Conservation (phyloP, 495 filamentous ascomycete species). For the Xylaria longipes region DNA sequence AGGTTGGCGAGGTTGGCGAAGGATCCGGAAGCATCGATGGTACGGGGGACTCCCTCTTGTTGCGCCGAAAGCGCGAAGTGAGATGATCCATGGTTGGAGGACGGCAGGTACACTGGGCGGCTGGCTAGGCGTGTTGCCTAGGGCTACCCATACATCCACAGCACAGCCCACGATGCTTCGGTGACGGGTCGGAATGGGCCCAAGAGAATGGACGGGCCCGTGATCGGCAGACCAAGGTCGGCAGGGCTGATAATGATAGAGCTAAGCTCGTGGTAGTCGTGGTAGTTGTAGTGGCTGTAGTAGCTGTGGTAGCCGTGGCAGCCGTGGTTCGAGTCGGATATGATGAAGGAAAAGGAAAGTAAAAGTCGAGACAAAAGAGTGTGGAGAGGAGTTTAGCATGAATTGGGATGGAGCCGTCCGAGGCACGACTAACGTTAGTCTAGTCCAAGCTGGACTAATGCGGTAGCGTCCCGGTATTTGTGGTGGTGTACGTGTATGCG, state of each 20-base stretch:
- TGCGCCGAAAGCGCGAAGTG: slow-evolving; percentile 38
- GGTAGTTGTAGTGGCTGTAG: too few relatives aligned
- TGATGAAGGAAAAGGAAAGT: not conserved
- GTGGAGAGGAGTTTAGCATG: slow-evolving; percentile 11
- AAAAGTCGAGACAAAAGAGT: not conserved
- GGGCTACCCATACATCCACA: not conserved
- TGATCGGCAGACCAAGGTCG: slow-evolving; percentile 5
- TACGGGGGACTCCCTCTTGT: slow-evolving; percentile 23
- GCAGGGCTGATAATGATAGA: not conserved
- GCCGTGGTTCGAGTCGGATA: not conserved
- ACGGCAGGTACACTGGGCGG: not conserved
- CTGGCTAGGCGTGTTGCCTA: not conserved
- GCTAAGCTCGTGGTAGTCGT: not conserved
- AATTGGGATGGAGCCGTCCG: not conserved
- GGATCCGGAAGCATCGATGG: not conserved
- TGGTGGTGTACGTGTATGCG: too few relatives aligned
- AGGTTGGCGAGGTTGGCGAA: slow-evolving; percentile 6
- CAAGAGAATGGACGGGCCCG: slow-evolving; percentile 2
- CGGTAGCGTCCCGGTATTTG: not conserved
- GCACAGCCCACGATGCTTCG: not conserved
- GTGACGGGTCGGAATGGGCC: not conserved
- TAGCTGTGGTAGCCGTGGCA: not conserved
- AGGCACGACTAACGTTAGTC: not conserved
- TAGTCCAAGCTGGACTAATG: slow-evolving; percentile 1
- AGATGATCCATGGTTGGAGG: slow-evolving; percentile 34